Base-by-base conservation (phyloP, 1,139 yeast species). In the Yamadazyma triangularis region DNA sequence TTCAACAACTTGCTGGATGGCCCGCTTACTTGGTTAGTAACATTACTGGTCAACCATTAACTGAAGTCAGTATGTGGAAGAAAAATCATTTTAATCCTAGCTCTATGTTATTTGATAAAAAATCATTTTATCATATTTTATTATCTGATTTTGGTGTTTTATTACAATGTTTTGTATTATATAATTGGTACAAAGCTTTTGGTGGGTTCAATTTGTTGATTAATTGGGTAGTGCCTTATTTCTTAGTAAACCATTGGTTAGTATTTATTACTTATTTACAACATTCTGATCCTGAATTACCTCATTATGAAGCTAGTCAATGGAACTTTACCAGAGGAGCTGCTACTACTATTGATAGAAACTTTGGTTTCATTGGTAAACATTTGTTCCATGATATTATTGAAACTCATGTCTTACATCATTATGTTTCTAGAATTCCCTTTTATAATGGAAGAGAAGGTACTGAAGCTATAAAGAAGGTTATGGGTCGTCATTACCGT, bases 301-400 rank as follows among this genome's bases (percentile, higher is more conserved):
- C 82, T 25, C 82, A 76, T 51, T 76, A 76, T 50, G 70, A 68
- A 37, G 68, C 71, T 35, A 46, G 54, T 26, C 77, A 74, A 53
- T 76, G 82, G 82, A 75, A 65, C 33, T 76, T 76, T 47, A 80
- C 80, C 24, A 66, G 79, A 56, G 82, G 82, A 48, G 82, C 82
- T 26, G 81, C 81, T 38, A 77, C 80, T 27, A 76, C 82, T 30
- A 73, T 76, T 38, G 82, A 76, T 49, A 63, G 82, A 53, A 65
- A 75, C 43, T 74, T 72, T 48, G 81, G 81, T n/a, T 72, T 73
- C 44, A 56, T 73, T 35, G 82, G 81, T 37, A 59, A 64, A 48
- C 64, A 68, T 56, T 63, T 74, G 43, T 74, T 76, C 71, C 82
- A 76, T 47, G 81, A 75, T 48, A 76, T 76, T 43, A 75, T 75